A percentile compares a stretch with the other conserved stretches of the same genome.
phyloP scores from a whole-genome alignment of 805 yeast species.

The Wickerhamiella vanderwaltii region DNA sequence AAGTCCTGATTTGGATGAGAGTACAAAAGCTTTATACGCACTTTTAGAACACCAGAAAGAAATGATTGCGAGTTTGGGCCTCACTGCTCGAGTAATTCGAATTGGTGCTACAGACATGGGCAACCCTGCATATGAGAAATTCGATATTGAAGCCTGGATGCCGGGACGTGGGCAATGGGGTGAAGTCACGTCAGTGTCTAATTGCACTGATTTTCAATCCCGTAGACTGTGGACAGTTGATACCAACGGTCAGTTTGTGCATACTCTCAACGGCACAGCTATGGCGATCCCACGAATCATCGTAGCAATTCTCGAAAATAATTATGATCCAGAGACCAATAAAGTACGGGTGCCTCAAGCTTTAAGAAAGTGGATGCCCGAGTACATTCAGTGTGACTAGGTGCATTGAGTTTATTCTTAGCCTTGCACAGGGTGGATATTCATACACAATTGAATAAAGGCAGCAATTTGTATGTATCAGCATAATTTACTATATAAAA shows the following conservation, averaged over 20 bases:
- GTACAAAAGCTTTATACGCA: slow-evolving; percentile 31
- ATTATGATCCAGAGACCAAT: slow-evolving; percentile 31
- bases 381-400: not conserved
- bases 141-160: slow-evolving; percentile 96
- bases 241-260: slow-evolving; percentile 39
- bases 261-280: slow-evolving; percentile 90
- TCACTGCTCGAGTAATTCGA: slow-evolving; percentile 66
- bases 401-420: no score
- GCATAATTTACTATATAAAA: no score
- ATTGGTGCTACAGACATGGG: slow-evolving; percentile 92
- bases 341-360: slow-evolving; percentile 18
- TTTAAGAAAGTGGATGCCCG: slow-evolving; percentile 12
- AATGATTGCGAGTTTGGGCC: slow-evolving; percentile 54
- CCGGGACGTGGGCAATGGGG: slow-evolving; percentile 93
- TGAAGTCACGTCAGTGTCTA: slow-evolving; percentile 80
- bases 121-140: slow-evolving; percentile 82
- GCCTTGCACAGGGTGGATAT: no score
- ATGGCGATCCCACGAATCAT: slow-evolving; percentile 89
- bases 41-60: slow-evolving; percentile 53
- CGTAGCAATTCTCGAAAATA: slow-evolving; percentile 79
- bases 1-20: slow-evolving; percentile 23
- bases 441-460: no score
- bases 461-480: no score
- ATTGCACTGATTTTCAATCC: slow-evolving; percentile 84
- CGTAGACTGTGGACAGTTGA: slow-evolving; percentile 57